Percentiles rank a stretch among this genome's conserved stretches.
These are phyloP conservation scores for Psilocybe cubensis DNA, from an alignment of 768 basidiomycete genomes.

Conservation along the genomic window DNA sequence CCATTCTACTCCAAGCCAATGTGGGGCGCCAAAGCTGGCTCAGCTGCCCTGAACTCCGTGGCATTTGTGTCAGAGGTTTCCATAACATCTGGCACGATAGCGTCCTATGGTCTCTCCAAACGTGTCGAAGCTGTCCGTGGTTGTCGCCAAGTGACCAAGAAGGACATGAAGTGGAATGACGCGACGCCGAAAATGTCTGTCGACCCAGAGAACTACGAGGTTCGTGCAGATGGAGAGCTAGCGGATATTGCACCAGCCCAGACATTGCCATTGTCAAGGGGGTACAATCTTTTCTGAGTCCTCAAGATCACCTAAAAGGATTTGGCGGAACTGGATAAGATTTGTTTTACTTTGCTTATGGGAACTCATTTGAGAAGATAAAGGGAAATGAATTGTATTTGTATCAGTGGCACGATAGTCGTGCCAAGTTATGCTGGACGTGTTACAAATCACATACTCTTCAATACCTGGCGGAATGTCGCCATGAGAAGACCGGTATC, in stretches of 20 bases:
- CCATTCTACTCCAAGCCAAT: conserved; percentile 86
- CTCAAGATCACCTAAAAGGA: not conserved
- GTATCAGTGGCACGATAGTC: not conserved
- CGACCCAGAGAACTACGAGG: conserved; percentile 92
- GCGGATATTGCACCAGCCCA: conserved; percentile 78
- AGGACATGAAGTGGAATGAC: conserved; percentile 94
- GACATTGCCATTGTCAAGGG: conserved; percentile 65
- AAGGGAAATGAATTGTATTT: not conserved
- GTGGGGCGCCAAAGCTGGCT: conserved; percentile 85
- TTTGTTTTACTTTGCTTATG: not conserved
- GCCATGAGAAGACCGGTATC: too few relatives aligned
- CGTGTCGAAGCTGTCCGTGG: conserved; percentile 72
- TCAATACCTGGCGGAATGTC: not conserved
- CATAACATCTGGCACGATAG: conserved; percentile 59
- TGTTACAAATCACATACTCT: not conserved
- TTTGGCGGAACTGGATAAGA: not conserved
- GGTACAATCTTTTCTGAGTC: conserved; percentile 79
- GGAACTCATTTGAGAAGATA: not conserved
- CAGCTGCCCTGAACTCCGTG: conserved; percentile 85
- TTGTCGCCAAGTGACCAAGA: conserved; percentile 80
- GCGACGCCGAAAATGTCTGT: conserved; percentile 82
- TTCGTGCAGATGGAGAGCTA: conserved; percentile 77
- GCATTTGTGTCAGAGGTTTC: conserved; percentile 84
- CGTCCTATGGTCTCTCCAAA: conserved; percentile 73
- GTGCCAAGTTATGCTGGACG: not conserved